These are phyloP conservation scores for Diaporthe citri DNA, from an alignment of 2,329 filamentous ascomycete species.

Conservation along the genomic window DNA sequence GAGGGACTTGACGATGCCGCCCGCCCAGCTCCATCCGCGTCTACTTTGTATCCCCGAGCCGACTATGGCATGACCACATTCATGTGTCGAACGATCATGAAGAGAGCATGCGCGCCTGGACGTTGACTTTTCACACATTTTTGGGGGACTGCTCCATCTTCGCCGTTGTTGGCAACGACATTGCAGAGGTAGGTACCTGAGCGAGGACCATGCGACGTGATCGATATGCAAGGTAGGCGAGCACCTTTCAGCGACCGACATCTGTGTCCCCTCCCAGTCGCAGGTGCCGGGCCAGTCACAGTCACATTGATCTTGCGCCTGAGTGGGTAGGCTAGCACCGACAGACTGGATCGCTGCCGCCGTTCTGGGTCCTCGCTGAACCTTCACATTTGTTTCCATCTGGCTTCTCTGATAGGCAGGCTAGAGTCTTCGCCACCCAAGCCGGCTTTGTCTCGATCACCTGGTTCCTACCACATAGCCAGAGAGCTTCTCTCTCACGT, in stretches of 20 bases:
- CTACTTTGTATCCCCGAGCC: neutral
- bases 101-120: neutral
- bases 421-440: neutral
- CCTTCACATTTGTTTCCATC: constrained; percentile 16
- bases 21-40: neutral
- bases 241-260: neutral
- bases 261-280: neutral
- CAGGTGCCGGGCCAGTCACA: neutral
- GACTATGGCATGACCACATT: neutral
- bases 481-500: neutral
- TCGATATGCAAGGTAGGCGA: neutral
- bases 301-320: constrained; percentile 22
- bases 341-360: constrained; percentile 45
- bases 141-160: neutral
- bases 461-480: neutral
- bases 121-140: too few species aligned
- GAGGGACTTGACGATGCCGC: neutral
- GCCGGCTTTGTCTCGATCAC: constrained; percentile 1
- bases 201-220: constrained; percentile 22
- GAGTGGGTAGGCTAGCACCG: constrained; percentile 35
- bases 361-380: constrained; percentile 56
- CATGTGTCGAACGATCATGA: neutral
- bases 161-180: neutral
- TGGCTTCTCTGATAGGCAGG: constrained; percentile 14
- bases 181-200: neutral